These are phyloP conservation scores for Antrodiella citrinella DNA, from an alignment of 768 basidiomycete species.

Conservation along the genomic window DNA sequence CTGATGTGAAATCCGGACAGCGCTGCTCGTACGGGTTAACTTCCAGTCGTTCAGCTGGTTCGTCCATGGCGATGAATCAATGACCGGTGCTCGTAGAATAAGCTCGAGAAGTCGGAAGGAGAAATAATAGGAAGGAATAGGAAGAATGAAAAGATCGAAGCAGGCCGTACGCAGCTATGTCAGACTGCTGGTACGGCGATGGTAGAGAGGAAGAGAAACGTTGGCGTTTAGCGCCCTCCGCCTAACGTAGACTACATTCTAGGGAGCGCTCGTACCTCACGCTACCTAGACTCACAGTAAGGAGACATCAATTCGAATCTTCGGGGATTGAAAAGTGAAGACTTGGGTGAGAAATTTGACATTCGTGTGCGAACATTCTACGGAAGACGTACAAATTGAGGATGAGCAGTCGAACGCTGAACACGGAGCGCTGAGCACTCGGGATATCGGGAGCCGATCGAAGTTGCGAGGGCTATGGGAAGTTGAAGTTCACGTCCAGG, in stretches of 20 bases:
- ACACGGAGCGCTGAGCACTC: too few species aligned
- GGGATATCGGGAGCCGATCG: too few species aligned
- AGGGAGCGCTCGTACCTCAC: background rate
- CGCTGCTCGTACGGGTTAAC: background rate
- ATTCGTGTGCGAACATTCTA: too few species aligned
- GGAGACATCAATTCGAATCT: too few species aligned
- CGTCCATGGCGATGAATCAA: background rate
- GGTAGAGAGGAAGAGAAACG: background rate
- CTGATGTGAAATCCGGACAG: background rate
- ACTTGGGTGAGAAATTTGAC: too few species aligned
- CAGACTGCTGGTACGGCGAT: background rate
- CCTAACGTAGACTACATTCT: background rate
- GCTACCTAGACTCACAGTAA: background rate
- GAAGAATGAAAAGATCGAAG: background rate
- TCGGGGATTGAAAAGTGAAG: too few species aligned
- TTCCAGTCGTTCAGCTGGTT: background rate
- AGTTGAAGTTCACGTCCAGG: too few species aligned
- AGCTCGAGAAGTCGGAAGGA: background rate
- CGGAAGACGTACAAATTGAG: too few species aligned
- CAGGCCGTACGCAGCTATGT: background rate
- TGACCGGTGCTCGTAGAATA: background rate
- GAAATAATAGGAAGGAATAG: background rate
- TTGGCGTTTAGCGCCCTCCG: background rate
- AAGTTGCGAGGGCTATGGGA: too few species aligned
- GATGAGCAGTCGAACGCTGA: too few species aligned